Evolutionary conservation across 2,329 filamentous ascomycete genomes (phyloP), one percentile per base, ranked within the genome.

Genomic region (Didymella sp.): DNA sequence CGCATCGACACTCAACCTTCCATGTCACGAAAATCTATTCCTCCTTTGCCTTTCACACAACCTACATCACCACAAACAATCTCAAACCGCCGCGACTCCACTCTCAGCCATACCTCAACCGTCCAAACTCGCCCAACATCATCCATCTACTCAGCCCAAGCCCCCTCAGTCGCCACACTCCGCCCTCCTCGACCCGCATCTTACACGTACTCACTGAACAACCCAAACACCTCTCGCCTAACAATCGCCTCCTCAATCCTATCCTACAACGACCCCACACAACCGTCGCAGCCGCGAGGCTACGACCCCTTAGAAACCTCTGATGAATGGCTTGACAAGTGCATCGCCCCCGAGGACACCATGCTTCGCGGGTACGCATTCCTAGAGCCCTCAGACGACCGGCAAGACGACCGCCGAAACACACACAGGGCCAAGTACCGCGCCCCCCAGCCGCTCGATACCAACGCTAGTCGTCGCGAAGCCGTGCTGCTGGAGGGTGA

Each of bases 251-350:
- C 48, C 5, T 57, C 54, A 2, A 52, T 49, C 4, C 15, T 33
- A 0, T 49, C 54, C 1, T 52, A 31, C 43, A 51, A 43, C 13
- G 19, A 42, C 9, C 35, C 27, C 11, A 28, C 27, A 9, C 9
- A 1, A 5, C 4, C n/a, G 37, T 19, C 37, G 13, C 13, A 6
- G 4, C 37, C n/a, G 4, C n/a, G n/a, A 8, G 47, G 35, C n/a
- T 51, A 25, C 11, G 54, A 52, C n/a, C 54, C 54, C 11, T 8
- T 57, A 0, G 48, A 48, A 4, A 44, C 54, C 8, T 2, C 4
- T 1, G 54, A 48, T 0, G 48, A 57, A 37, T 44, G 48, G 22
- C 1, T 51, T 6, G 19, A 42, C 6, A 37, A 25, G 43, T 42
- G 42, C 12, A 11, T 42, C 1, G 24, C 40, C 7, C 13, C 15